Base-by-base conservation (phyloP, 2,329 filamentous ascomycete genomes). In the Trichoderma afroharzianum region DNA sequence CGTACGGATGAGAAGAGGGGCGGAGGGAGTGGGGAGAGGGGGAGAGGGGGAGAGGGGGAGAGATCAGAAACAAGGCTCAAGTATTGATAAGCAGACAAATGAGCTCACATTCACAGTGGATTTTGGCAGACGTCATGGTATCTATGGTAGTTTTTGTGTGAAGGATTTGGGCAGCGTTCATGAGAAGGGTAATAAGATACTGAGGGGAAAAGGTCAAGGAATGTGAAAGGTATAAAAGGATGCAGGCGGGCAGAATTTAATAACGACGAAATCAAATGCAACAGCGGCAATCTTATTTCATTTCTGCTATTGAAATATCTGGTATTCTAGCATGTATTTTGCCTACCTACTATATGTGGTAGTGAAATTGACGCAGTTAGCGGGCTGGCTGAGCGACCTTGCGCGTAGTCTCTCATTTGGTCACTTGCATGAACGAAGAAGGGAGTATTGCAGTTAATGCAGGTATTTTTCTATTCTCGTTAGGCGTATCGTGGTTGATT, bases 401-500 rank as follows among this genome's bases (percentile, higher is more conserved):
- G 26, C 18, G 32, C 15, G 26, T 32, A 68, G 32, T 24, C 33
- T 30, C 21, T 30, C 24, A 63, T 43, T 24, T 63, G 18, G 47
- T 24, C 36, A 62, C 28, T 61, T 15, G n/a, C 6, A 36, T 33
- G 36, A 21, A 28, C 11, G n/a, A 11, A 61, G 43, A 50, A 55
- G 9, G n/a, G 11, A 24, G 28, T 26, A n/a, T 21, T 61, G 58
- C 32, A 53, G 50, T 53, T 15, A 32, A 53, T 61, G 43, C 63
- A 63, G 8, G 39, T 55, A 50, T 66, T 58, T 70, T 70, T 72
- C 72, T 69, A 75, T 71, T 71, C 43, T 73, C 72, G 62, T 76
- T 63, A 53, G 47, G 67, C 64, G 18, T 28, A 58, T 47, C 36
- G 71, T 69, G 72, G 63, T 57, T 68, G 66, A 70, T 75, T 83